phyloP scores from a whole-genome alignment of 495 filamentous ascomycete genomes.

The Podospora fimiseda region DNA sequence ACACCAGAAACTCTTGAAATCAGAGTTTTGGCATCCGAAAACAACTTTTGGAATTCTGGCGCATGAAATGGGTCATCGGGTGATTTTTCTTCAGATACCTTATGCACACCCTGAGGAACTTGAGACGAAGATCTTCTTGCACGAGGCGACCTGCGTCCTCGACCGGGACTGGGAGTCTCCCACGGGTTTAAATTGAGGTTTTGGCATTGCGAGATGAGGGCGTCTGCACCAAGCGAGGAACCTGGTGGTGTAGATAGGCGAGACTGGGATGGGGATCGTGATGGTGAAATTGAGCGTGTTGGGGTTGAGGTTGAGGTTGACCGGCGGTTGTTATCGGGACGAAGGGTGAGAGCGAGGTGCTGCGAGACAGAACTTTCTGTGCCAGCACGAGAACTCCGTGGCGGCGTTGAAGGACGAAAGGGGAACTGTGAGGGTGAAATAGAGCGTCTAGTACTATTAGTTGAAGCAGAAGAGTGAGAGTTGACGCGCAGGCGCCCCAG shows the following conservation, averaged over 20 bases:
- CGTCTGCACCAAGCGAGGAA: too few relatives aligned
- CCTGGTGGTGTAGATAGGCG: too few relatives aligned
- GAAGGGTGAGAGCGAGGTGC: too few relatives aligned
- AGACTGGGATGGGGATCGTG: too few relatives aligned
- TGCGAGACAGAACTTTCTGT: neutral
- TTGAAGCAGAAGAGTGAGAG: neutral
- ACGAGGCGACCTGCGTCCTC: neutral
- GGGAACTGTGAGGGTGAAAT: neutral
- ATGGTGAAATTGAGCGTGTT: too few relatives aligned
- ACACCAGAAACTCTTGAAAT: constrained; percentile 24
- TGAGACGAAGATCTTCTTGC: neutral
- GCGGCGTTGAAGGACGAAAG: neutral
- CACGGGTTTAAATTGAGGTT: neutral
- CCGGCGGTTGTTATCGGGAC: too few relatives aligned
- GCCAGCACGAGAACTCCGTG: neutral
- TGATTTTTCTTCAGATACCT: constrained; percentile 30
- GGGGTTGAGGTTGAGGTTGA: too few relatives aligned
- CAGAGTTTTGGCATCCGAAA: constrained; percentile 21
- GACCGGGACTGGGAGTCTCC: neutral
- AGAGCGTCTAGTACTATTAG: neutral
- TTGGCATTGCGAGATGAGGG: neutral
- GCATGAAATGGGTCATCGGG: constrained; percentile 29
- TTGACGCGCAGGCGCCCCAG: neutral
- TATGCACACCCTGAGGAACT: neutral
- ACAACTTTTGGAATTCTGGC: constrained; percentile 26